Evolutionary conservation across 495 filamentous ascomycete genomes (phyloP).

Genomic region (Penicillium angulare): DNA sequence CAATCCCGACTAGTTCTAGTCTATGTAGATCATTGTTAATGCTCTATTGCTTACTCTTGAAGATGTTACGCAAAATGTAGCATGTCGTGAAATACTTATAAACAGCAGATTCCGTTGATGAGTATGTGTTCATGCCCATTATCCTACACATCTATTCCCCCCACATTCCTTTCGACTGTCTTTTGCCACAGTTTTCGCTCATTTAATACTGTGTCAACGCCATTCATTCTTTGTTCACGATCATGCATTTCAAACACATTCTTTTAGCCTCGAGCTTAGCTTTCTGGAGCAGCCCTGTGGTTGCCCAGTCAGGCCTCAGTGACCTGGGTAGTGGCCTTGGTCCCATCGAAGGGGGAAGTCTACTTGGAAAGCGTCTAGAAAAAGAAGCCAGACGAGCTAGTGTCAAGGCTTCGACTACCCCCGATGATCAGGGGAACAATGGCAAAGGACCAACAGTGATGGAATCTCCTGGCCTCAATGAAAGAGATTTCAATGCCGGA

Average conservation of each 20-base stretch:
- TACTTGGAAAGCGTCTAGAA: neutral
- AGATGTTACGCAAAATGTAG: too few species aligned
- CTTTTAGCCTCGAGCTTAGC: neutral
- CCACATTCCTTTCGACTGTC: neutral
- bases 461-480: neutral
- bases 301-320: too few species aligned
- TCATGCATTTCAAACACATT: neutral
- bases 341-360: neutral
- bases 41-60: neutral
- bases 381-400: neutral
- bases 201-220: neutral
- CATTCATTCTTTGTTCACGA: neutral
- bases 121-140: too few species aligned
- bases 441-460: too few species aligned
- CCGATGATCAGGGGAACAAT: too few species aligned
- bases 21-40: neutral
- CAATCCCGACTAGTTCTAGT: neutral
- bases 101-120: too few species aligned
- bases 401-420: neutral
- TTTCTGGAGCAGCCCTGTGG: slow-evolving; percentile 1
- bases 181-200: neutral
- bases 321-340: neutral
- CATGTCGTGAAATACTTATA: too few species aligned
- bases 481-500: neutral
- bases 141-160: too few species aligned